Evolutionary conservation across 805 yeast genomes (phyloP), one percentile per base, ranked within the genome.

Genomic region (Cyberlindnera veronae): DNA sequence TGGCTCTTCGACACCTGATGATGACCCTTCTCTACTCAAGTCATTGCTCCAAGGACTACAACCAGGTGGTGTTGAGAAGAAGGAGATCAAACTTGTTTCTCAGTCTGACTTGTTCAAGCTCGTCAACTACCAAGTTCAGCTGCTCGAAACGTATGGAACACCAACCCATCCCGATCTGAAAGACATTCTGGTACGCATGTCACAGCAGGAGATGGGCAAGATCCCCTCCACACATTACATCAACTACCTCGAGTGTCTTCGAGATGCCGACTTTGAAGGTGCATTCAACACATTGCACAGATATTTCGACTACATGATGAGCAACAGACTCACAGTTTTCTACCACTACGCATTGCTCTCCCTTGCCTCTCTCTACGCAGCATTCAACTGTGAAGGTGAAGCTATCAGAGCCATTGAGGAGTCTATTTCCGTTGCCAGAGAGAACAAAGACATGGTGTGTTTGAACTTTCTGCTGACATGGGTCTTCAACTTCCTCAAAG

Each of bases 391-490:
- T 44, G 76, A 77, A 44, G 50, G 46, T 6, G 53, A 63, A 62
- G 95, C 96, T 0, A 58, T 87, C 12, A 71, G 81, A 48, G 82
- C 95, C 1, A 84, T 88, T 8, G 87, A 84, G 46, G 96, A 89
- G 58, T 93, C 96, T 0, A 83, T 88, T 3, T 70, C 84, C 6
- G 88, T 89, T 3, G 96, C 96, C 0, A 67, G 96, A 49, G 96
- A 89, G 53, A 81, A 83, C 51, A 80, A 80, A 46, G 96, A 90
- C 58, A 70, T 76, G 40, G 68, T 72, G 12, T 85, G 95, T 19
- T 68, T 88, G 30, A 82, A 85, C 20, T 79, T 79, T 50, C 71
- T 88, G 13, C 64, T 88, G 36, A 71, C 87, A 9, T 84, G 93
- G 89, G 66, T 87, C 1, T 78, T 79, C 49, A 75, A 81, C 46